Evolutionary conservation across 2,329 filamentous ascomycete species (phyloP).

Genomic region (Pseudodiploospora longispora): DNA sequence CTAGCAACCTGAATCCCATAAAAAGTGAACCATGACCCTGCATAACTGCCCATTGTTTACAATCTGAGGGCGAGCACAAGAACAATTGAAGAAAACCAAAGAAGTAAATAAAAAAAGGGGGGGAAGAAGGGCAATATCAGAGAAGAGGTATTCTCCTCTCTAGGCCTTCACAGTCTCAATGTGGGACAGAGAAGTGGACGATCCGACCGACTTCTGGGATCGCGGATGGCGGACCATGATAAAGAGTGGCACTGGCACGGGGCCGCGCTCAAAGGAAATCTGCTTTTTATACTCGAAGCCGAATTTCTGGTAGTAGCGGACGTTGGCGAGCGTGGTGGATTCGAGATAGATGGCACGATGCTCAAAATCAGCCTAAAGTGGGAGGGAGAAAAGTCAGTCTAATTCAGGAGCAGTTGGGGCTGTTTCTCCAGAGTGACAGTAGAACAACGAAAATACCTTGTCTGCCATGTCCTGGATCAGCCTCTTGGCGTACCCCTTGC

Average conservation of each 20-base stretch:
- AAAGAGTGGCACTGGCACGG: constrained; percentile 56
- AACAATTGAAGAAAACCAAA: too few species aligned
- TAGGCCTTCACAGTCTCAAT: constrained; percentile 8
- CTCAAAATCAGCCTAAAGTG: constrained; percentile 56
- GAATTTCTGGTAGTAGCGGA: constrained; percentile 64
- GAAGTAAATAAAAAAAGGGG: too few species aligned
- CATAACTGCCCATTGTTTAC: too few species aligned
- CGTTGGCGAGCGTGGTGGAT: constrained; percentile 62
- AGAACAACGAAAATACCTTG: constrained; percentile 36
- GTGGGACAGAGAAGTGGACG: constrained; percentile 9
- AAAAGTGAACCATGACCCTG: too few species aligned
- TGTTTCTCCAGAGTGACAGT: too few species aligned
- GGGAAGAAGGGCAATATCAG: too few species aligned
- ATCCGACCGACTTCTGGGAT: constrained; percentile 19
- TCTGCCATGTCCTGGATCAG: constrained; percentile 62
- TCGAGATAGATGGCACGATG: constrained; percentile 68
- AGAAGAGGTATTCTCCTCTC: too few species aligned
- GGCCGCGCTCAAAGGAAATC: constrained; percentile 52
- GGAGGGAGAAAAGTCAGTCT: neutral
- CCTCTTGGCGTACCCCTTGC: constrained; percentile 64
- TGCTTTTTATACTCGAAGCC: constrained; percentile 61
- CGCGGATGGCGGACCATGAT: constrained; percentile 76
- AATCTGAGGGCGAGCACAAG: too few species aligned
- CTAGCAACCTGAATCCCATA: too few species aligned
- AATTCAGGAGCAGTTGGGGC: too few species aligned